Evolutionary conservation across 331 rosid genomes (phyloP), one percentile per base, ranked within the genome.

Genomic region (Dryas integrifolia): DNA sequence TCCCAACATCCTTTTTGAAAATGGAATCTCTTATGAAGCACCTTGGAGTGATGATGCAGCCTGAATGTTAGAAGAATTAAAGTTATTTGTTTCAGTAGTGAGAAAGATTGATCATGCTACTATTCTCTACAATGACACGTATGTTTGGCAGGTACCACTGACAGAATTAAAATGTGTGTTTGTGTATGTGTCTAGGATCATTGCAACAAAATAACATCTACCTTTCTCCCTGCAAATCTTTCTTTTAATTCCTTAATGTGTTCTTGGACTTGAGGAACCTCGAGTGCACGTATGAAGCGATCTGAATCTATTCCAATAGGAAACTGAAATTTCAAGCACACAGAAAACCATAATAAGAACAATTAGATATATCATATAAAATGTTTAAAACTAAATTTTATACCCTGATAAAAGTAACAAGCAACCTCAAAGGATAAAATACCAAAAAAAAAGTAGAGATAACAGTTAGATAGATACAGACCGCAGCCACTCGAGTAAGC

Each of bases 401-500:
- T 70, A 7, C 26, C 55, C 50, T 30, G 13, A 66, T 44, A 26
- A 15, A 63, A 47, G 21, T 51, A 5, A 53, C 11, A 55, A 30
- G 5, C 14, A 38, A 50, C 43, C 51, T 61, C 13, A 55, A 76
- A 61, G 18, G 16, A 18, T 9, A 39, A 44, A 58, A 11, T 1
- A 40, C 40, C 44, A 12, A 16, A 14, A 10, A 10, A 49, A 26
- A 6, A 53, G 62, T 41, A 35, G 26, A 62, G 70, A 57, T 15
- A 45, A 64, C 7, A 58, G 56, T 49, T 59, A 44, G 58, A 35
- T 5, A 46, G 73, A 75, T 53, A 80, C 95, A 80, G 84, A 90
- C 99, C 75, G 99, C 99, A 80, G 99, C 96, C 49, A 95, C 97
- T 66, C 97, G 92, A 45, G 97, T 95, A 55, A 95, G 96, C 86